Percentiles rank a stretch among this genome's conserved stretches.
Conservation (phyloP, 352 stramenopile species). For the Aphanomyces invadans region DNA sequence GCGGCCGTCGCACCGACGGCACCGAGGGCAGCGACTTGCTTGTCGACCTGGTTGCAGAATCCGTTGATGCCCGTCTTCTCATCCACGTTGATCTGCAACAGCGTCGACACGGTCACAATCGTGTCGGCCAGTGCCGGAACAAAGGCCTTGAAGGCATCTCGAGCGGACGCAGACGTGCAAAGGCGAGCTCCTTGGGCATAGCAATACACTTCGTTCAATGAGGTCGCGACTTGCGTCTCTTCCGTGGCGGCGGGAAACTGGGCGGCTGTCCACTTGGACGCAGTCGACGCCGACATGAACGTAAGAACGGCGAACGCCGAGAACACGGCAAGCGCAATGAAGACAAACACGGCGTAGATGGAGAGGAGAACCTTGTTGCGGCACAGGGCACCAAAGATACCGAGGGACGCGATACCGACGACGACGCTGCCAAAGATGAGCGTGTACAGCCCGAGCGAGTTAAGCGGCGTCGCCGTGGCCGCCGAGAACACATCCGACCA, state of each 20-base stretch:
- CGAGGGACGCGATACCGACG: slow-evolving; percentile 50
- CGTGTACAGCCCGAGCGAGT: slow-evolving; percentile 37
- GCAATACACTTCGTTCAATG: slow-evolving; percentile 65
- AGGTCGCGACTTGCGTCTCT: slow-evolving; percentile 43
- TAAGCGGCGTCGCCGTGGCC: slow-evolving; percentile 30
- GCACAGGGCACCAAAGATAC: slow-evolving; percentile 47
- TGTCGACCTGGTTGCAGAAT: background rate
- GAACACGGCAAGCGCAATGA: slow-evolving; percentile 58
- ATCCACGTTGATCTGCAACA: background rate
- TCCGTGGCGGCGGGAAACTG: slow-evolving; percentile 44
- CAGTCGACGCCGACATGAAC: slow-evolving; percentile 39
- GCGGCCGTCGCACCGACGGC: background rate
- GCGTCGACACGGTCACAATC: background rate
- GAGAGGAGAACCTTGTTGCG: slow-evolving; percentile 49
- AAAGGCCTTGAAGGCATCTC: slow-evolving; percentile 52
- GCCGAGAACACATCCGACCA: slow-evolving; percentile 72
- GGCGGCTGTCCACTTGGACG: slow-evolving; percentile 40
- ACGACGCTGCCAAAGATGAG: slow-evolving; percentile 44
- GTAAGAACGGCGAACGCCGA: slow-evolving; percentile 36
- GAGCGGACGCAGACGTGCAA: slow-evolving; percentile 49
- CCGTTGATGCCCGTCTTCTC: background rate
- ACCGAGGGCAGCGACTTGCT: slow-evolving; percentile 1
- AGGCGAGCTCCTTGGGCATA: slow-evolving; percentile 65
- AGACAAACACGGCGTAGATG: slow-evolving; percentile 46
- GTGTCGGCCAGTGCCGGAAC: slow-evolving; percentile 25